Evolutionary conservation across 202 grass and related monocot genomes (phyloP).

Genomic region (Cymbopogon flexuosus): DNA sequence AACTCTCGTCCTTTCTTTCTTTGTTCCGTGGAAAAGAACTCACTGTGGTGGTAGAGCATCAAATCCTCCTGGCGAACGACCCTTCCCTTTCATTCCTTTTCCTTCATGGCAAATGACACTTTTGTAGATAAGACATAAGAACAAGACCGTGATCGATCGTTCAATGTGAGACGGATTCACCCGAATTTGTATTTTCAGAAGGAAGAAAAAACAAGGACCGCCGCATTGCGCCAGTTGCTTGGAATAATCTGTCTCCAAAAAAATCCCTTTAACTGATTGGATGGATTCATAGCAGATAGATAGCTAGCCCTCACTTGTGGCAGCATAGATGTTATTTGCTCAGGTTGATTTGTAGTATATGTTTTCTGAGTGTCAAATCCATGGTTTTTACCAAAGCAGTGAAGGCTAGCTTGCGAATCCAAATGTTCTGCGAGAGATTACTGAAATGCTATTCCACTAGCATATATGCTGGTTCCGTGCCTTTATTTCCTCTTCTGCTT

Average conservation of each 20-base stretch:
- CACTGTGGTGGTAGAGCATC: slow-evolving; percentile 25
- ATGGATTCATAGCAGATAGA: not conserved
- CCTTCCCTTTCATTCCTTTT: slow-evolving; percentile 32
- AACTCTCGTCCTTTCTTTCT: slow-evolving; percentile 45
- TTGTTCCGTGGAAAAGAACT: not conserved
- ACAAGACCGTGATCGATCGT: not conserved
- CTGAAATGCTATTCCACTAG: slow-evolving; percentile 6
- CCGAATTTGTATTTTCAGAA: not conserved
- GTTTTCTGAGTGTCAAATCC: not conserved
- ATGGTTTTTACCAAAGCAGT: no score
- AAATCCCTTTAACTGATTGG: not conserved
- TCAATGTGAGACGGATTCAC: slow-evolving; percentile 20
- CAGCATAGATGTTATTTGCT: slow-evolving; percentile 21
- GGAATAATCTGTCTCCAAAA: slow-evolving; percentile 16
- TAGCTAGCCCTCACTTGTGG: not conserved
- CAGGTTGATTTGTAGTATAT: slow-evolving; percentile 16
- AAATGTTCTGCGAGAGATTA: not conserved
- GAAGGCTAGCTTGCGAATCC: not conserved
- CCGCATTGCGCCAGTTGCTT: slow-evolving; percentile 3
- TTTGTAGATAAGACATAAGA: slow-evolving; percentile 27
- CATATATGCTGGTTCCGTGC: not conserved
- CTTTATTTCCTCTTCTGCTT: slow-evolving; percentile 8
- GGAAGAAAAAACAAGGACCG: not conserved
- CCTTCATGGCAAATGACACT: slow-evolving; percentile 16
- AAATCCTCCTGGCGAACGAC: slow-evolving; percentile 9